Conservation (phyloP, 805 yeast genomes). For the Clavispora santaluciae region DNA sequence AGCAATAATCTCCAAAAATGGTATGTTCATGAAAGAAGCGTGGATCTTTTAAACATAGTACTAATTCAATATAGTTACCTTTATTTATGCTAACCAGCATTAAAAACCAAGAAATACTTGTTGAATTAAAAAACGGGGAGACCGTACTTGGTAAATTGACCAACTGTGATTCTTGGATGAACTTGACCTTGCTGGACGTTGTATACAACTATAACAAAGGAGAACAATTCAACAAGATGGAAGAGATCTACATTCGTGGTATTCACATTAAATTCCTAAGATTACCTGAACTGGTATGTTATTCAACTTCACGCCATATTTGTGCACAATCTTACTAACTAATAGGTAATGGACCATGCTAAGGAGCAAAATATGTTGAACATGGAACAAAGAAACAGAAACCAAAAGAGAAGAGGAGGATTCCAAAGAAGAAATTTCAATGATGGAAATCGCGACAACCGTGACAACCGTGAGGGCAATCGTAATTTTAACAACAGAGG, state of each 20-base stretch:
- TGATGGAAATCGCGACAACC: conserved; percentile 23
- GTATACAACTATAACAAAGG: conserved; percentile 62
- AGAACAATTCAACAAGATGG: conserved; percentile 54
- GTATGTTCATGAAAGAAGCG: conserved; percentile 6
- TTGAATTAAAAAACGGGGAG: conserved; percentile 90
- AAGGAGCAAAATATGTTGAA: conserved; percentile 57
- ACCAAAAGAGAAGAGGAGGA: conserved; percentile 40
- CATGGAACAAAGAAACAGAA: conserved; percentile 46
- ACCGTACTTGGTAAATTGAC: conserved; percentile 77
- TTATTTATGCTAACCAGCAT: conserved; percentile 85
- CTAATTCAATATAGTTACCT: conserved; percentile 59
- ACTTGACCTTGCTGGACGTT: conserved; percentile 75
- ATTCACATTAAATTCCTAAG: conserved; percentile 74
- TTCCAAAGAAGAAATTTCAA: conserved; percentile 21
- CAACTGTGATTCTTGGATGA: conserved; percentile 95
- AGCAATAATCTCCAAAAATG: conserved; percentile 4
- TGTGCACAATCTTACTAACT: conserved; percentile 5
- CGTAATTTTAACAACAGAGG: conserved; percentile 7
- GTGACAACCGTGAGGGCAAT: conserved; percentile 14
- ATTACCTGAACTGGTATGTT: conserved; percentile 55
- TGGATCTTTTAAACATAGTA: background rate
- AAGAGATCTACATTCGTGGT: conserved; percentile 81
- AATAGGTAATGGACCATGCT: conserved; percentile 60
- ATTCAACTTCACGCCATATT: background rate
- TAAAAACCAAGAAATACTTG: conserved; percentile 79